Evolutionary conservation across 2,329 filamentous ascomycete genomes (phyloP), one percentile per base, ranked within the genome.

Genomic region (Septoria petroselini): DNA sequence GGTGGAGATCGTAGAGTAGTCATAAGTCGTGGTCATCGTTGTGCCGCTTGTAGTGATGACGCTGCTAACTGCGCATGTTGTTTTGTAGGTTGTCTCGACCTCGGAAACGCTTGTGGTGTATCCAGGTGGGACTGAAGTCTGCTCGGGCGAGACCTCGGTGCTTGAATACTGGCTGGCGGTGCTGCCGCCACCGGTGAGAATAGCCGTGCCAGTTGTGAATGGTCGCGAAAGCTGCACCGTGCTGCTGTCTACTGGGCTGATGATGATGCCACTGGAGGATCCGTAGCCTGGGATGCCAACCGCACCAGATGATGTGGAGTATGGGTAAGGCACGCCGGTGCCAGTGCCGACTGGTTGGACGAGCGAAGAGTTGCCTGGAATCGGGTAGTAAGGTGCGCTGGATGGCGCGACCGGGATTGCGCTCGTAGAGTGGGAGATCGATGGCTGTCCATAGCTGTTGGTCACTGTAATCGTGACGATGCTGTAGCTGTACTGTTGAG

Each of bases 1-100:
- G 5, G 54, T 59, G 4, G 47, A 53, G 9, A 40, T 55, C 1
- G 52, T 57, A 23, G 47, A 52, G 45, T 49, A 48, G 29, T 41
- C 41, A 37, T 48, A 53, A 4, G 54, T 55, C 23, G 48, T 55
- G n/a, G 57, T 59, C 11, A 57, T 29, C 4, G 57, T 59, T 3
- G 46, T 49, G 27, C 54, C 50, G 18, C 47, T 52, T 11, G 54
- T 49, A 1, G 54, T 58, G 18, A 55, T 50, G 9, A 53, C 50
- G 14, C 35, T 49, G 29, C 42, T 52, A 3, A 42, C 53, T 12
- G 40, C 48, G 38, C 55, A 58, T 17, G 46, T 54, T 2, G 57
- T 56, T 12, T 38, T 43, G 41, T 54, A 59, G 3, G 57, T 46
- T 5, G 55, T 53, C 11, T 48, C 48, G 25, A 55, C 45, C 2